Conservation (phyloP, 805 yeast species). For the Candida silvicultrix region DNA sequence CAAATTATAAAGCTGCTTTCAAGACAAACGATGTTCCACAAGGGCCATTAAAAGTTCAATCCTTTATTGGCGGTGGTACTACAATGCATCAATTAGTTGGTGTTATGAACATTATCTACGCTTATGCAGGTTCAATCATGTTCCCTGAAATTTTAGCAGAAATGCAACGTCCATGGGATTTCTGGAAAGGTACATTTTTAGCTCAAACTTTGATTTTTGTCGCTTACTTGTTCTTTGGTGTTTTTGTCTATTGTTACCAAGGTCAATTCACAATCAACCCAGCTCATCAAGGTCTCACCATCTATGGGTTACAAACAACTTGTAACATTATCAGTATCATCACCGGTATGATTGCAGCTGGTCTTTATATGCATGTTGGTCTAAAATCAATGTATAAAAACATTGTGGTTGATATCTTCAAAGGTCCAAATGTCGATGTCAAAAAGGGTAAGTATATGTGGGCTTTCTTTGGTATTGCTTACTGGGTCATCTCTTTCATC, state of each 20-base stretch:
- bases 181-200: conserved; percentile 38
- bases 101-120: conserved; percentile 38
- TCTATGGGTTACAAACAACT: conserved; percentile 31
- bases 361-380: conserved; percentile 40
- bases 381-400: conserved; percentile 36
- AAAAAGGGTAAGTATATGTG: conserved; percentile 19
- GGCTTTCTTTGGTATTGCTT: conserved; percentile 11
- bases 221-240: conserved; percentile 35
- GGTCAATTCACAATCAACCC: conserved; percentile 40
- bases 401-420: conserved; percentile 10
- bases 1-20: conserved; percentile 27
- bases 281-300: conserved; percentile 37
- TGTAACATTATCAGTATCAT: conserved; percentile 30
- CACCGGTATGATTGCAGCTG: conserved; percentile 37
- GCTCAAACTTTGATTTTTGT: conserved; percentile 35
- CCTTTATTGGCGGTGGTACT: conserved; percentile 23
- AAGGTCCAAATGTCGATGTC: conserved; percentile 15
- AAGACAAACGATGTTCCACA: conserved; percentile 7
- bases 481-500: conserved; percentile 12
- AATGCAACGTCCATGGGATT: conserved; percentile 41
- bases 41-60: conserved; percentile 20
- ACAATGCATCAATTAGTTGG: conserved; percentile 29
- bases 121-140: conserved; percentile 46
- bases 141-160: conserved; percentile 43
- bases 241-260: conserved; percentile 35